Evolutionary conservation across 2,329 filamentous ascomycete species (phyloP), one percentile per base, ranked within the genome.

Genomic region (Pseudogymnoascus sp.): DNA sequence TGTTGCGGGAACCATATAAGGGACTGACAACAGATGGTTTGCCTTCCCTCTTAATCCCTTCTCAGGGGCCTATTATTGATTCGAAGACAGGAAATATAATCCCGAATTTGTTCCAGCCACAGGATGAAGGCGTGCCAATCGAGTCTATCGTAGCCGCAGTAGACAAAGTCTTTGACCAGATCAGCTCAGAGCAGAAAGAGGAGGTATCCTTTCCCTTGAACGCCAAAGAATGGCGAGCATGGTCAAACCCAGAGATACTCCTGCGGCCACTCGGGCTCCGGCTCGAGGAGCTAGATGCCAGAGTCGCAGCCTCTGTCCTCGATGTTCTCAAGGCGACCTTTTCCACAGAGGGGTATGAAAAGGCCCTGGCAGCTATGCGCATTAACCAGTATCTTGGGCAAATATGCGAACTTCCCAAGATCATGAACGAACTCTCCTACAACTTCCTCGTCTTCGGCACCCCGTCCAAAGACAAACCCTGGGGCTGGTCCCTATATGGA

Each of bases 171-270:
- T 40, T 63, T 6, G 56, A n/a, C 24, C 53, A 63, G 53, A 40
- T 66, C 26, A 35, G 22, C 14, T 4, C 50, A 10, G 61, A 65
- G 60, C 60, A 61, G 26, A 63, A 64, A 41, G 37, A 61, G 7
- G 61, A 63, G n/a, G 11, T 66, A 16, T 89, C 89, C 50, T 81
- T 89, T 64, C 79, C 91, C 0, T 85, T 89, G 60, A 70, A 83
- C 35, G 80, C 84, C 0, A 28, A 62, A 4, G 65, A 67, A 37
- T 67, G 62, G 62, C 60, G 65, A 16, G 50, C 61, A 19, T 67
- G 65, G 65, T 67, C 65, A 33, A 67, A 67, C 28, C 65, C 65
- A 7, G 65, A 67, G 37, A 61, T 67, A 12, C 61, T 64, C 14
- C 62, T 66, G 4, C 46, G 65, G 6, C 37, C 56, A 35, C 19